Evolutionary conservation across 75 land plant species (phyloP).

Genomic region (Gnetum montanum): DNA sequence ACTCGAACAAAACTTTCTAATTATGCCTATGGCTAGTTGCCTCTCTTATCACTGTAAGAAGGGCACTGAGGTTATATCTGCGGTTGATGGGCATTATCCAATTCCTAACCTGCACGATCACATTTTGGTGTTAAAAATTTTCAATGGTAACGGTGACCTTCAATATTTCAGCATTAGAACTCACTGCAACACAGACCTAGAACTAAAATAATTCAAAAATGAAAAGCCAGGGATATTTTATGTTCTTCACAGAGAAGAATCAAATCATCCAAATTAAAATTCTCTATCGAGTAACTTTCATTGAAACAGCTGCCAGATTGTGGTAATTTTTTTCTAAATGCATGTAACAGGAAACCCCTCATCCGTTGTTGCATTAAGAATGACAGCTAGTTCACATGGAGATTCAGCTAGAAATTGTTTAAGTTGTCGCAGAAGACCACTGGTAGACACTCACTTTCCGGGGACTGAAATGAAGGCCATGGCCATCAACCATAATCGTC

Average conservation of each 20-base stretch:
- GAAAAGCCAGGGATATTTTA: no score
- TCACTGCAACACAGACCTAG: no score
- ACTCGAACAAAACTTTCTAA: slow-evolving; percentile 84
- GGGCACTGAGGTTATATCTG: slow-evolving; percentile 32
- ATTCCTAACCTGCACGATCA: slow-evolving; percentile 79
- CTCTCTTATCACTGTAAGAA: slow-evolving; percentile 60
- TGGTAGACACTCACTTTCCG: slow-evolving; percentile 82
- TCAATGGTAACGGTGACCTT: no score
- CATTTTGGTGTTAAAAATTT: no score
- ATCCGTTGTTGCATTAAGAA: slow-evolving; percentile 96
- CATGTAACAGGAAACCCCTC: slow-evolving; percentile 30
- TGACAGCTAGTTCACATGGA: slow-evolving; percentile 78
- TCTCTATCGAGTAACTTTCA: no score
- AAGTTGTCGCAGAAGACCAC: slow-evolving; percentile 89
- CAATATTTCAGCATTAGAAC: no score
- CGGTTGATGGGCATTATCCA: slow-evolving; percentile 95
- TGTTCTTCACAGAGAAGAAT: no score
- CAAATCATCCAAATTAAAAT: no score
- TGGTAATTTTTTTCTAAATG: no score
- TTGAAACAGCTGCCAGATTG: no score
- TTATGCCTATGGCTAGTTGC: slow-evolving; percentile 47
- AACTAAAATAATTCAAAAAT: no score
- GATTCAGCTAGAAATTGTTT: slow-evolving; percentile 67
- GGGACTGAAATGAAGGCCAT: slow-evolving; percentile 92
- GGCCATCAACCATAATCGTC: slow-evolving; percentile 74